phyloP scores from a whole-genome alignment of 2,329 filamentous ascomycete species.

The Apiospora rasikravindrae region DNA sequence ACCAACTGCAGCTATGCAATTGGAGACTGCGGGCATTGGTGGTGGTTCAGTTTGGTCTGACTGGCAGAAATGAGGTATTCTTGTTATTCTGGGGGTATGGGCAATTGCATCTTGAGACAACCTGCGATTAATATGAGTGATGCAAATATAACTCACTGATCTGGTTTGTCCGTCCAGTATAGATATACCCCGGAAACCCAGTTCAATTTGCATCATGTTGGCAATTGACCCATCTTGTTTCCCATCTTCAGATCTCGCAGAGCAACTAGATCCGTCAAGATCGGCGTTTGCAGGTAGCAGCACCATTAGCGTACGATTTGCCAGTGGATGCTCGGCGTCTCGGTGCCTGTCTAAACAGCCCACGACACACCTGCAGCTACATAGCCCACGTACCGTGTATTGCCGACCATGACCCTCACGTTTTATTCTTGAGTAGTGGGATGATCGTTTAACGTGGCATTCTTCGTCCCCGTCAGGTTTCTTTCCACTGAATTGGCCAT shows the following conservation, averaged over 20 bases:
- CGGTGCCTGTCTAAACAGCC: neutral
- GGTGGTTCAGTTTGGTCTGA: neutral
- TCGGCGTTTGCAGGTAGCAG: neutral
- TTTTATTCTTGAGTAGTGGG: neutral
- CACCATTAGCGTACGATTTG: constrained; percentile 7
- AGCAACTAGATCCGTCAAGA: neutral
- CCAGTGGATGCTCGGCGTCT: constrained; percentile 13
- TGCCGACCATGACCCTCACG: constrained; percentile 9
- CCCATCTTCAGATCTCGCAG: neutral
- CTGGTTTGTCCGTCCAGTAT: neutral
- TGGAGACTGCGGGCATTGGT: neutral
- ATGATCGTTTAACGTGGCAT: neutral
- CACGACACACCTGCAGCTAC: neutral
- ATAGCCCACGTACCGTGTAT: neutral
- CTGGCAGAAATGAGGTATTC: no score
- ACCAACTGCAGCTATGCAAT: neutral
- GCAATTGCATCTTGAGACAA: neutral
- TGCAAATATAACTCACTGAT: neutral
- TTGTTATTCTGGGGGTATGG: no score
- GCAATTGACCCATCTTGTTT: neutral
- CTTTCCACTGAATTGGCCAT: neutral
- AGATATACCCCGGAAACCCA: neutral
- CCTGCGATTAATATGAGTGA: neutral
- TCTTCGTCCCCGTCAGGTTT: neutral
- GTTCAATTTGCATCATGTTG: no score